Base-by-base conservation (phyloP, 2,329 filamentous ascomycete species). In the Neophaeococcomyces aloes region DNA sequence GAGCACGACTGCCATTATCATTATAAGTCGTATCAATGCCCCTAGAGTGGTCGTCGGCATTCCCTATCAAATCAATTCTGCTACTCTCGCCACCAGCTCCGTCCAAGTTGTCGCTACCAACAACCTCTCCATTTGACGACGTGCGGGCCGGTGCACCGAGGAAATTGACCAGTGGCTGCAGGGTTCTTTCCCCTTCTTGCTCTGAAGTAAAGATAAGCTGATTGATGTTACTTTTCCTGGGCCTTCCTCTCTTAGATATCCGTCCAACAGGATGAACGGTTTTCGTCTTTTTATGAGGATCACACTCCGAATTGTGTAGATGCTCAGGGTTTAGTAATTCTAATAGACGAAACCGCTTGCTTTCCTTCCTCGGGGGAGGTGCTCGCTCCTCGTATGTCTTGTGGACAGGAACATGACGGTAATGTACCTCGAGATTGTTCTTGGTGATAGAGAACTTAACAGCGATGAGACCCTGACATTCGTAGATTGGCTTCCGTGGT, bases 371-470 rank as follows among this genome's bases (percentile, higher is more conserved):
- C 17, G 52, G 52, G 18, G 31, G 30, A 6, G 52, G 52, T 18
- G 52, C 52, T 13, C 49, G 38, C 40, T 53, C 52, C 14, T 52
- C 52, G 29, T 49, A 53, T 4, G 52, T 55, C 19, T 44, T 43
- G 34, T 55, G 52, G 3, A 51, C 33, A 15, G 51, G 52, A 10
- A 55, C 39, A 38, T 55, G 52, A 25, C 47, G 51, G 37, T 55
- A 55, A 21, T 52, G 44, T 13, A 55, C 33, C 29, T 53, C 49
- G 15, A 55, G 38, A 32, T 38, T 50, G 29, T 49, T 47, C 18
- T 55, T 55, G 11, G 51, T 52, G 23, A 49, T 19, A 6, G 52
- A 55, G 37, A 55, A 55, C 38, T 55, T 55, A 42, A 55, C 41
- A 14, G 47, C 47, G 11, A 53, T 36, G 17, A 43, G 19, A 8